These are phyloP conservation scores for Lumnitzera littorea DNA, from an alignment of 345 rosid genomes.

Conservation along the genomic window DNA sequence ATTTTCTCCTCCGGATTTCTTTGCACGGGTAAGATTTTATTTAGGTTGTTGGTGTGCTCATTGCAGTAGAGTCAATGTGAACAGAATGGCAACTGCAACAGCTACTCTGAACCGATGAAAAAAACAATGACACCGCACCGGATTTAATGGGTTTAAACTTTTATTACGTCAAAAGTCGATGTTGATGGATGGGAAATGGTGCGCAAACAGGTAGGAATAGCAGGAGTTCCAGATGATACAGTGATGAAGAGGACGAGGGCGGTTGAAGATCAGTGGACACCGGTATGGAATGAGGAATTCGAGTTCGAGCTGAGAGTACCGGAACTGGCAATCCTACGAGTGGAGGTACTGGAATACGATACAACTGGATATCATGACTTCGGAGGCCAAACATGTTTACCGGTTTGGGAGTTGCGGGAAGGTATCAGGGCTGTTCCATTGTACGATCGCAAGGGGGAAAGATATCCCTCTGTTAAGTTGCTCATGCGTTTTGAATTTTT, in stretches of 20 bases:
- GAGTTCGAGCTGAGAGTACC: conserved; percentile 35
- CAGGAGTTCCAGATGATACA: conserved; percentile 38
- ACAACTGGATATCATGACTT: conserved; percentile 29
- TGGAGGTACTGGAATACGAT: conserved; percentile 42
- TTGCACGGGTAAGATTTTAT: conserved; percentile 32
- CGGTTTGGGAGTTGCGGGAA: conserved; percentile 27
- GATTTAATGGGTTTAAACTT: too few species aligned
- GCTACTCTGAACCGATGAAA: too few species aligned
- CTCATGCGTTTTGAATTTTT: conserved; percentile 28
- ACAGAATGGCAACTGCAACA: too few species aligned
- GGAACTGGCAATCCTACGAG: conserved; percentile 46
- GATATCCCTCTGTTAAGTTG: conserved; percentile 19
- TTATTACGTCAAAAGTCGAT: too few species aligned
- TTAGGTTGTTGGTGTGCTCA: background rate
- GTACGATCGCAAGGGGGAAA: conserved; percentile 17
- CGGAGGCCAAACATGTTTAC: conserved; percentile 45
- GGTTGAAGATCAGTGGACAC: conserved; percentile 36
- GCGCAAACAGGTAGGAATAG: conserved; percentile 36
- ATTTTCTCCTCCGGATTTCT: conserved; percentile 88
- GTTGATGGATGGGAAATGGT: background rate
- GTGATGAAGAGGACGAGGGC: conserved; percentile 9
- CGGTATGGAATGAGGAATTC: conserved; percentile 42
- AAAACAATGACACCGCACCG: too few species aligned
- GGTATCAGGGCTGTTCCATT: conserved; percentile 38
- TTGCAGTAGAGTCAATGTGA: too few species aligned